phyloP scores from a whole-genome alignment of 331 rosid genomes.

The Acacia concinna region DNA sequence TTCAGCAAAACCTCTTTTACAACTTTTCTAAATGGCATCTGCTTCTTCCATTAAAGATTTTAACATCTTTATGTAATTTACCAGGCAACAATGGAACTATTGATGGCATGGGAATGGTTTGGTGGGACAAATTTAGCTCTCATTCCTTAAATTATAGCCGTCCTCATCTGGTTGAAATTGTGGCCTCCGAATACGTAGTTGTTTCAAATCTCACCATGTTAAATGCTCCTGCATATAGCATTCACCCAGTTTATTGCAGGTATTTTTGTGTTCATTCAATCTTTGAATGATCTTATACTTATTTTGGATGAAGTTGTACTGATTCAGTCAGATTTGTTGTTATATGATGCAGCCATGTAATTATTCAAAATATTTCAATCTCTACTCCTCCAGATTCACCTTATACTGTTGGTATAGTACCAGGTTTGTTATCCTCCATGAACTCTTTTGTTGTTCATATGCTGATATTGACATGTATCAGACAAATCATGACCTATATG shows the following conservation, averaged over 20 bases:
- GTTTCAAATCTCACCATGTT: constrained; percentile 88
- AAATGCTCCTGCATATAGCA: constrained; percentile 82
- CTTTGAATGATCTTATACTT: background rate
- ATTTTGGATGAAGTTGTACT: constrained; percentile 11
- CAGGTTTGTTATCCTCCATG: constrained; percentile 58
- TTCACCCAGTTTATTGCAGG: constrained; percentile 98
- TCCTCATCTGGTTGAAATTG: constrained; percentile 84
- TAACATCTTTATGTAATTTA: constrained; percentile 26
- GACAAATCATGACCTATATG: background rate
- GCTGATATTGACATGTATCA: background rate
- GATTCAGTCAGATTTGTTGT: constrained; percentile 16
- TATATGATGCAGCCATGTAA: constrained; percentile 67
- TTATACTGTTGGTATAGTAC: constrained; percentile 78
- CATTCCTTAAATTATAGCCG: constrained; percentile 79
- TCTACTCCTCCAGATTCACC: constrained; percentile 82
- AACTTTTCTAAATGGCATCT: background rate
- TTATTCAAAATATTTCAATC: constrained; percentile 74
- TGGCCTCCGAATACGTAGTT: constrained; percentile 57
- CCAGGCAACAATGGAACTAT: constrained; percentile 85
- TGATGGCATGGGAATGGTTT: constrained; percentile 85
- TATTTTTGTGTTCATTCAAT: constrained; percentile 32
- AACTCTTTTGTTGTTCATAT: background rate
- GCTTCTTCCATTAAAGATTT: constrained; percentile 1
- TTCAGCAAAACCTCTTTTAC: background rate
- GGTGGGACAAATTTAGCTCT: constrained; percentile 88